Conservation (phyloP, 257 asterid genomes). For the Marsdenia floribunda region DNA sequence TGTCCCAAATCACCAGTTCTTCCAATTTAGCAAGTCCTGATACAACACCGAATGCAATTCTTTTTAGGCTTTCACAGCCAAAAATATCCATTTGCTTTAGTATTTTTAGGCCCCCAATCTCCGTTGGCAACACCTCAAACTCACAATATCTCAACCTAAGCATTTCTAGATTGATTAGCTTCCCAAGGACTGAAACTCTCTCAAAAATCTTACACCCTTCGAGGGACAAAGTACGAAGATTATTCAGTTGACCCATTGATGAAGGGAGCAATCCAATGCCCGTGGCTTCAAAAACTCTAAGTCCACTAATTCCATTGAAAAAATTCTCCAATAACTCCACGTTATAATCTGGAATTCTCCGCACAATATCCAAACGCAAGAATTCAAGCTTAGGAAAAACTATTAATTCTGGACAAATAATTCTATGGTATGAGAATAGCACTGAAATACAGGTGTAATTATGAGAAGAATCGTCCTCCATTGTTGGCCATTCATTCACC, state of each 20-base stretch:
- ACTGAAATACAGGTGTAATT: conserved; percentile 7
- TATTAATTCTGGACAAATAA: neutral
- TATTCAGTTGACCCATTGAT: neutral
- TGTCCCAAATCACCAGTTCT: neutral
- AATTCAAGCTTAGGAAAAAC: neutral
- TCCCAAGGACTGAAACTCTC: conserved; percentile 3
- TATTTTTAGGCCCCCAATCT: conserved; percentile 13
- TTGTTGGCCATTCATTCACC: neutral
- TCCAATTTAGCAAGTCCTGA: conserved; percentile 15
- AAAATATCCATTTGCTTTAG: conserved; percentile 9
- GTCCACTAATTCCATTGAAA: neutral
- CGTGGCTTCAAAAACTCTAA: conserved; percentile 1
- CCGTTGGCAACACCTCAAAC: neutral
- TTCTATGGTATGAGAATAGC: neutral
- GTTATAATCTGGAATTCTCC: no score
- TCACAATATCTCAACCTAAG: conserved; percentile 1
- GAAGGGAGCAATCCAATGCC: neutral
- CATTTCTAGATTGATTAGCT: conserved; percentile 17
- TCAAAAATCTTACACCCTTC: neutral
- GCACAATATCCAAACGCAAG: neutral
- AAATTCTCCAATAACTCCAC: neutral
- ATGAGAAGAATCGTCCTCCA: neutral
- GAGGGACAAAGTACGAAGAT: conserved; percentile 11
- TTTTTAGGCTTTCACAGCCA: neutral
- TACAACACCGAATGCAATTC: conserved; percentile 6